Percentiles rank a stretch among this genome's conserved stretches.
Conservation (phyloP, 2,329 filamentous ascomycete genomes). For the Clarireedia homoeocarpa region DNA sequence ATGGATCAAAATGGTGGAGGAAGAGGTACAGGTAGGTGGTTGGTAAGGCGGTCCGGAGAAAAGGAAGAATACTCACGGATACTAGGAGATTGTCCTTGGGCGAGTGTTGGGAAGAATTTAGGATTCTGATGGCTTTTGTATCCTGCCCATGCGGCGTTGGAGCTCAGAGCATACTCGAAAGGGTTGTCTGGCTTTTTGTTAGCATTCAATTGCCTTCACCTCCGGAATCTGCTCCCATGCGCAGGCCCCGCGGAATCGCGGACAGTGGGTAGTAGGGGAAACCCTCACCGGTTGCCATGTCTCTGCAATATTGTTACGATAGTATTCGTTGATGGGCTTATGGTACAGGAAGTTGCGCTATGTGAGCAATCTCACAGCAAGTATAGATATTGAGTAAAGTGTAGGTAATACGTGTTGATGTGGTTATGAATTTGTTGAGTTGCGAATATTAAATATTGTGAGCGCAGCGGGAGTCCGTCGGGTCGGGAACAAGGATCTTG, state of each 20-base stretch:
- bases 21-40: neutral
- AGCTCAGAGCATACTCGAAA: constrained; percentile 55
- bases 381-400: neutral
- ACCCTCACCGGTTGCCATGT: constrained; percentile 1
- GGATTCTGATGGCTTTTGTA: constrained; percentile 59
- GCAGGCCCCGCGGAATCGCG: neutral
- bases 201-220: neutral
- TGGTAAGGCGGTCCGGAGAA: neutral
- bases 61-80: constrained; percentile 41
- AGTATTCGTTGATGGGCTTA: too few species aligned
- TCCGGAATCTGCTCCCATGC: neutral
- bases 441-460: neutral
- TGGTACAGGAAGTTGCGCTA: neutral
- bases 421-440: neutral
- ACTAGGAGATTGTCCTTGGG: constrained; percentile 56
- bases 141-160: constrained; percentile 63
- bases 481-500: neutral
- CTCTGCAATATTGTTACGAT: too few species aligned
- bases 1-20: neutral
- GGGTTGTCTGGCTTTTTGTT: constrained; percentile 14
- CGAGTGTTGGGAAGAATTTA: constrained; percentile 60
- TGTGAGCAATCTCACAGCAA: too few species aligned
- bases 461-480: neutral
- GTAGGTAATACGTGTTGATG: neutral
- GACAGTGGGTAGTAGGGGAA: neutral